Evolutionary conservation across 176 grass and related monocot genomes (phyloP).

Genomic region (Saccharum officinarum): DNA sequence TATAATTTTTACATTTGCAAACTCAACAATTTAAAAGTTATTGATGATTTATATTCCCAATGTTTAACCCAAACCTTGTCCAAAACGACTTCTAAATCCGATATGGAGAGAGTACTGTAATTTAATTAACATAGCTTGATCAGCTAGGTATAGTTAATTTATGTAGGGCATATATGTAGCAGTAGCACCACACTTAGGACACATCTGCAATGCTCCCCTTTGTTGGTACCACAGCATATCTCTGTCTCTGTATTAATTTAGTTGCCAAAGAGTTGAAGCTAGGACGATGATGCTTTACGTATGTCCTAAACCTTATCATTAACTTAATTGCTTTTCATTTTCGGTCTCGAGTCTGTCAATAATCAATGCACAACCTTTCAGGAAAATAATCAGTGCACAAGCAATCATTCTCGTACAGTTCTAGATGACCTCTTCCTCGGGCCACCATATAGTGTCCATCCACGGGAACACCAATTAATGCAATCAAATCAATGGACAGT

Average conservation of each 20-base stretch:
- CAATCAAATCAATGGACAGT: background rate
- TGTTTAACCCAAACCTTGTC: too few species aligned
- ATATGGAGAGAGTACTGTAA: too few species aligned
- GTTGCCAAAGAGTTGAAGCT: background rate
- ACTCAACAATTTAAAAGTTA: too few species aligned
- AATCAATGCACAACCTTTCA: conserved; percentile 31
- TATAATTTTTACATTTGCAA: too few species aligned
- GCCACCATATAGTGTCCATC: background rate
- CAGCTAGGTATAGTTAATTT: background rate
- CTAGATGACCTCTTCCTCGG: conserved; percentile 16
- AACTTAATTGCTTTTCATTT: conserved; percentile 23
- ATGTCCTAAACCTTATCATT: conserved; percentile 24
- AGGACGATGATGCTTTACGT: conserved; percentile 19
- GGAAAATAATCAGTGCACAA: conserved; percentile 29
- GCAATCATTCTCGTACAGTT: conserved; percentile 32
- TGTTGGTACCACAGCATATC: conserved; percentile 39
- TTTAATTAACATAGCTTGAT: too few species aligned
- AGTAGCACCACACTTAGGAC: background rate
- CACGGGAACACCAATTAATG: background rate
- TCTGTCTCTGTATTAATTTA: conserved; percentile 29
- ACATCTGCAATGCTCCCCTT: conserved; percentile 34
- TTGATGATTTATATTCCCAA: too few species aligned
- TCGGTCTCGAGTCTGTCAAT: conserved; percentile 20
- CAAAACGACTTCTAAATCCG: too few species aligned
- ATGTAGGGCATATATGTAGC: background rate